A percentile compares a stretch with the other conserved stretches of the same genome.
Evolutionary conservation across 2,329 filamentous ascomycete species (phyloP).

Genomic region (Colletotrichum musicola): DNA sequence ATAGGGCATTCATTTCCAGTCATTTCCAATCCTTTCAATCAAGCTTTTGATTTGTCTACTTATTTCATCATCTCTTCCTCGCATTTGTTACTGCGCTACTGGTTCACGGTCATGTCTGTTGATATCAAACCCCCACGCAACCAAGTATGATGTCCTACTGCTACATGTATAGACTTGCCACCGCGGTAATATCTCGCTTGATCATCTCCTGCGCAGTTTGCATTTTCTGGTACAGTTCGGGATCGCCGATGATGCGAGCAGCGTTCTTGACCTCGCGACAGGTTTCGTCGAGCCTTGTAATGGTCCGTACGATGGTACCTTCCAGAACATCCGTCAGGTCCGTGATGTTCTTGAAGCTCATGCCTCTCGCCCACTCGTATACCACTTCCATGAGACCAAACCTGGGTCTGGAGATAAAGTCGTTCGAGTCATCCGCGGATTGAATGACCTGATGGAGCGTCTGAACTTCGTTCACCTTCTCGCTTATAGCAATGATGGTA

Average conservation of each 20-base stretch:
- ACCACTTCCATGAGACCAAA: slow-evolving; percentile 98
- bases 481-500: slow-evolving; percentile 89
- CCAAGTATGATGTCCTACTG: no score
- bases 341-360: slow-evolving; percentile 98
- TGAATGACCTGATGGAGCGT: slow-evolving; percentile 93
- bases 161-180: slow-evolving; percentile 89
- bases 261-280: slow-evolving; percentile 98
- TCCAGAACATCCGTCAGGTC: slow-evolving; percentile 96
- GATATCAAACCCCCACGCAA: background rate
- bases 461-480: slow-evolving; percentile 93
- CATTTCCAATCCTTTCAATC: background rate
- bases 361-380: slow-evolving; percentile 97
- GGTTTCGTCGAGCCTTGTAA: slow-evolving; percentile 93
- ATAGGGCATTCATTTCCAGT: background rate
- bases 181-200: slow-evolving; percentile 93
- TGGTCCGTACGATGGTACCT: slow-evolving; percentile 95
- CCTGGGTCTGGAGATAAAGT: slow-evolving; percentile 87
- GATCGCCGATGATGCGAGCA: slow-evolving; percentile 94
- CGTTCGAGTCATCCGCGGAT: slow-evolving; percentile 89
- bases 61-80: no score
- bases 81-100: no score
- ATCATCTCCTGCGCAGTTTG: slow-evolving; percentile 97
- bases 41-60: background rate
- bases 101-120: background rate
- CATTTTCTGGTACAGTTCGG: slow-evolving; percentile 95